A percentile compares a stretch with the other conserved stretches of the same genome.
phyloP scores from a whole-genome alignment of 768 basidiomycete genomes.

The Tulasnella sp. region DNA sequence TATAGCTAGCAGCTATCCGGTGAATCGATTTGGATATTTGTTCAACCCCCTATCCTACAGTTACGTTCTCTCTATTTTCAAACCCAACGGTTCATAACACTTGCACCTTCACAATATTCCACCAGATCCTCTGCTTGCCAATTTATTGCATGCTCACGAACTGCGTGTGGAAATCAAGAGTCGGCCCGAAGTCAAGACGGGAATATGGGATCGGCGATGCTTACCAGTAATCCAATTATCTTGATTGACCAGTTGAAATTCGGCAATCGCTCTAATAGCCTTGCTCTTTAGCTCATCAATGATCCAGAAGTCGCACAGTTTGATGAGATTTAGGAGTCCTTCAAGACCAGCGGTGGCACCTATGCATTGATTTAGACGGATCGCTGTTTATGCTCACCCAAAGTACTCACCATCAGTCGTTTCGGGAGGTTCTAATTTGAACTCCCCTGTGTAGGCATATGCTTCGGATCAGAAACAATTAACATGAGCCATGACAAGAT shows the following conservation, averaged over 20 bases:
- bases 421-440: neutral
- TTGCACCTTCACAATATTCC: no score
- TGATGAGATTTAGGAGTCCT: neutral
- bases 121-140: no score
- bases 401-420: neutral
- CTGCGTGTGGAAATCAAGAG: no score
- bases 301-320: neutral
- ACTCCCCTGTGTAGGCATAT: constrained; percentile 3
- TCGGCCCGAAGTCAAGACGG: no score
- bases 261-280: neutral
- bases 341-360: neutral
- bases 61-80: no score
- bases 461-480: neutral
- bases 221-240: neutral
- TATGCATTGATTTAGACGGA: neutral
- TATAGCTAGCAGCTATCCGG: no score
- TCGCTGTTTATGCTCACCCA: no score
- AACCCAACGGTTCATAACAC: no score
- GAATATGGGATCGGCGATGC: no score
- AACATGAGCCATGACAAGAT: neutral
- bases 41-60: no score
- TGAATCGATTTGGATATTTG: no score
- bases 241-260: neutral
- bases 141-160: no score
- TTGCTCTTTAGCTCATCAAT: constrained; percentile 4